Base-by-base conservation (phyloP, 495 filamentous ascomycete species). In the Aspergillus conjunctus region DNA sequence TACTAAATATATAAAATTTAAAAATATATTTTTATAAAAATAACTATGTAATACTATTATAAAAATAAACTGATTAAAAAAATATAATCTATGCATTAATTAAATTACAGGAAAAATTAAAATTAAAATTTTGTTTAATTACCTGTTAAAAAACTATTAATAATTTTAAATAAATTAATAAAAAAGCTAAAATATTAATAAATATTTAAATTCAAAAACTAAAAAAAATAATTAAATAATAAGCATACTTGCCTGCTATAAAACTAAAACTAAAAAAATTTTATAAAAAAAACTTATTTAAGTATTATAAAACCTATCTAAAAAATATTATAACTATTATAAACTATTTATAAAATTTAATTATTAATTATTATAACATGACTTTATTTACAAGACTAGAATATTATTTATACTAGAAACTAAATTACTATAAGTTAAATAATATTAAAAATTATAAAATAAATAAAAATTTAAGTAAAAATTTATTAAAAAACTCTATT, bases 51-150 rank as follows among this genome's bases (percentile, higher is more conserved):
- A n/a, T n/a, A n/a, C n/a, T n/a, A n/a, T n/a, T n/a, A n/a, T n/a
- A n/a, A n/a, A n/a, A n/a, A n/a, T n/a, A 49, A 41, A 41, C 4
- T 49, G 54, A 44, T 43, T 39, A 22, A 30, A n/a, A n/a, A n/a
- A n/a, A n/a, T n/a, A n/a, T n/a, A n/a, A n/a, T n/a, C n/a, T n/a
- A n/a, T n/a, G n/a, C n/a, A n/a, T n/a, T n/a, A n/a, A n/a, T n/a
- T n/a, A n/a, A n/a, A n/a, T n/a, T n/a, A n/a, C n/a, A n/a, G n/a
- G n/a, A 22, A 54, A 52, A 39, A 41, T 41, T 41, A 41, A 1
- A 2, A 41, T 41, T 4, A 41, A 41, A 4, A 4, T 11, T n/a
- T n/a, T n/a, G n/a, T n/a, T n/a, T n/a, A n/a, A n/a, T n/a, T n/a
- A n/a, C n/a, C n/a, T n/a, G n/a, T n/a, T n/a, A n/a, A n/a, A n/a